Evolutionary conservation across 441 rosid species (phyloP), one percentile per base, ranked within the genome.

Genomic region (Euphorbia celastroides): DNA sequence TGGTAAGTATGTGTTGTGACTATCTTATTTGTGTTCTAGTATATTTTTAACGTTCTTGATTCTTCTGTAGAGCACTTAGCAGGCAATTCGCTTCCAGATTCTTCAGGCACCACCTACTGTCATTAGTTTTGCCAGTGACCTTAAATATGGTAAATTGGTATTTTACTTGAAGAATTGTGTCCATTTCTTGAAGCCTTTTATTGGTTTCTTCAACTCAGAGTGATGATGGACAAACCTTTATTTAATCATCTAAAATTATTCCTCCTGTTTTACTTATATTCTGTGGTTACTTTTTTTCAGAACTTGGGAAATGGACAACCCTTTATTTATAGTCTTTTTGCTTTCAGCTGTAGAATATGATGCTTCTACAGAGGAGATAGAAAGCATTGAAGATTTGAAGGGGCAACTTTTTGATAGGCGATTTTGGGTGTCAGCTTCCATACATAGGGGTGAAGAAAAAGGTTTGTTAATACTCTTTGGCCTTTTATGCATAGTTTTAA

Each of bases 371-470:
- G 82, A 62, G 74, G 75, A 72, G 50, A 60, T 50, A 5, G 76
- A 70, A 62, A 78, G 80, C 72, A 66, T 85, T 52, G 82, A 81
- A 68, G 84, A 78, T 68, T 73, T 93, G 79, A 81, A 82, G 79
- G 77, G 30, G 62, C 83, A 84, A 66, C 84, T 93, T 74, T 74
- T 71, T 41, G 75, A 74, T 36, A 84, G 74, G 81, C 80, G 74
- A 66, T 86, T 91, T 56, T 93, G 99, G 97, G 86, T 93, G 83
- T 97, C 99, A 77, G 82, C 99, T 70, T 93, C 99, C 32, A 79
- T 93, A 63, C 99, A 93, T 76, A 76, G 68, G 76, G 95, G 97
- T 46, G 99, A 93, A 79, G 99, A 93, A 83, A 80, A 85, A 87
- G 90, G 99, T 93, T 23, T 50, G 26, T 72, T 57, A 34, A 44